These are phyloP conservation scores for Amanita fuliginea DNA, from an alignment of 768 basidiomycete species.

Conservation along the genomic window DNA sequence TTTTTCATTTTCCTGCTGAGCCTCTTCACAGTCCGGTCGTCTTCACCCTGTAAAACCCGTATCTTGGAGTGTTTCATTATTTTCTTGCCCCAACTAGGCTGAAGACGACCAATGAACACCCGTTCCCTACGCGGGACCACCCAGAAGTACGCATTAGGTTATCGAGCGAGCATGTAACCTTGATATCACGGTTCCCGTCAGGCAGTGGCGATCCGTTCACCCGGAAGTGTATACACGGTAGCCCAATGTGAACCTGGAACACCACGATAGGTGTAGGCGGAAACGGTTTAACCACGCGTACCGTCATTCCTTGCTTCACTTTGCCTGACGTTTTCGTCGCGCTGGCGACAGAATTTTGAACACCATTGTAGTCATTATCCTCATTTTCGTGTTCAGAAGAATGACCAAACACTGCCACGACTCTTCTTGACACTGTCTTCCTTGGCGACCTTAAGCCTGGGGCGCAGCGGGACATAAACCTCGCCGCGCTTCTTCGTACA, in stretches of 20 bases:
- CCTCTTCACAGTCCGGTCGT: background rate
- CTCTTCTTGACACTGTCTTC: background rate
- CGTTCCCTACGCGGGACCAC: conserved; percentile 8
- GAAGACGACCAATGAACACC: conserved; percentile 20
- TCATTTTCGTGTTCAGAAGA: background rate
- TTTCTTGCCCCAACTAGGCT: conserved; percentile 19
- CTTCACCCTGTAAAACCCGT: background rate
- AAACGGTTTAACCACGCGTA: background rate
- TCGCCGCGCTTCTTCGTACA: conserved; percentile 38
- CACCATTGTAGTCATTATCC: background rate
- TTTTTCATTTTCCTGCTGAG: background rate
- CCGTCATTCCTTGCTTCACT: too few relatives aligned
- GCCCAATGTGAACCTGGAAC: conserved; percentile 18
- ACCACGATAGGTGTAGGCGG: conserved; percentile 1
- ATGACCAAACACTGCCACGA: background rate
- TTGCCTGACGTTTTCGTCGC: background rate
- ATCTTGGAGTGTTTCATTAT: conserved; percentile 1
- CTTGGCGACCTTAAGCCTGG: background rate
- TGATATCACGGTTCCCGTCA: conserved; percentile 11
- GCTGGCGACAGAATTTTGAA: background rate
- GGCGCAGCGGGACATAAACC: conserved; percentile 24
- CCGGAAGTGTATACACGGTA: conserved; percentile 18
- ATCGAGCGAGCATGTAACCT: conserved; percentile 12
- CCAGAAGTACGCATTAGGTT: background rate
- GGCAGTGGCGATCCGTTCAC: conserved; percentile 17